Conservation (phyloP, 257 asterid genomes). For the Plantago major region DNA sequence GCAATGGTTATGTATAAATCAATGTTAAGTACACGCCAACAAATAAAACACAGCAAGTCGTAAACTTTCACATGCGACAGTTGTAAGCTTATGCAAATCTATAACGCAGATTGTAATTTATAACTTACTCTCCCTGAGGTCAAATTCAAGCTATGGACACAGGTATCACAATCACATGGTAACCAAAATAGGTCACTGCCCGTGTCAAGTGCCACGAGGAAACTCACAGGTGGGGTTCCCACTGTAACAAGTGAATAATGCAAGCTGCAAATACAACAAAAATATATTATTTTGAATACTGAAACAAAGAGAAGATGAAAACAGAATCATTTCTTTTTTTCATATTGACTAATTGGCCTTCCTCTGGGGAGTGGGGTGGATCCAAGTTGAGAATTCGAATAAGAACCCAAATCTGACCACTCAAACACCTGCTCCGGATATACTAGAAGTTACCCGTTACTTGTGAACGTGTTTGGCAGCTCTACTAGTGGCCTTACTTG, state of each 20-base stretch:
- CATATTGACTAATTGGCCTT: not conserved
- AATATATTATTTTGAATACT: not conserved
- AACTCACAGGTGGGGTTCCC: constrained; percentile 65
- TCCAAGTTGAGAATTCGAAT: too few relatives aligned
- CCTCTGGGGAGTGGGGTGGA: too few relatives aligned
- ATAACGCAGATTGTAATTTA: not conserved
- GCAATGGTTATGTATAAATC: not conserved
- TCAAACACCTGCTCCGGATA: too few relatives aligned
- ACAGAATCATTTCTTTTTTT: not conserved
- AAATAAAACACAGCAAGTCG: not conserved
- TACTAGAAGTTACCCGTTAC: too few relatives aligned
- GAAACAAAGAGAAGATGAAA: not conserved
- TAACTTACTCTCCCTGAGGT: constrained; percentile 47
- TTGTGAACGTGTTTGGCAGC: too few relatives aligned
- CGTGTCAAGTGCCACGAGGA: constrained; percentile 92
- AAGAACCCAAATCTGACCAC: too few relatives aligned
- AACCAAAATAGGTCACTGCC: constrained; percentile 97
- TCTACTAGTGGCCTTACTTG: too few relatives aligned
- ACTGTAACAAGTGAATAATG: constrained; percentile 77
- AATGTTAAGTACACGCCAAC: not conserved
- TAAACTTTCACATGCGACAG: not conserved
- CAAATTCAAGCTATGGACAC: constrained; percentile 45
- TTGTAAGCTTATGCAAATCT: not conserved
- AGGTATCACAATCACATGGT: constrained; percentile 75
- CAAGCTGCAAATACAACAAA: constrained; percentile 53